Percentiles rank a stretch among this genome's conserved stretches.
These are phyloP conservation scores for Sistotremastrum suecicum DNA, from an alignment of 768 basidiomycete genomes.

Conservation along the genomic window DNA sequence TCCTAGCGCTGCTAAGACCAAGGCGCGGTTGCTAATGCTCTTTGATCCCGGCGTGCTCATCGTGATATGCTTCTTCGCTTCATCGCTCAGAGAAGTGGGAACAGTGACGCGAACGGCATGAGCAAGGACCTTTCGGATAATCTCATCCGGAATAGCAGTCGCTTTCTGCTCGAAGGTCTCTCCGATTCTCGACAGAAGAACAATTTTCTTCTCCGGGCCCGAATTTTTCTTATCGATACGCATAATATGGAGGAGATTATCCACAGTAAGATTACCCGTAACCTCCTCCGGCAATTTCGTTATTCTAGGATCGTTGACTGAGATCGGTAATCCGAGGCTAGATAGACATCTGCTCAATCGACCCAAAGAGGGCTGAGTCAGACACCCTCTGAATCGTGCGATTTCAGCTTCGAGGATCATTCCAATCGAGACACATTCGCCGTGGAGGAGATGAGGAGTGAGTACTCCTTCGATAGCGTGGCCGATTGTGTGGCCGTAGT, in stretches of 20 bases:
- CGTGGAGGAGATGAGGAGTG: conserved; percentile 87
- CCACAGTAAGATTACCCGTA: conserved; percentile 60
- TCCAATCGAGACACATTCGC: conserved; percentile 90
- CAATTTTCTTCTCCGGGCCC: conserved; percentile 85
- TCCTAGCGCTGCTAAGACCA: conserved; percentile 86
- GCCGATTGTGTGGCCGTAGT: conserved; percentile 97
- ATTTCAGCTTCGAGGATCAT: conserved; percentile 97
- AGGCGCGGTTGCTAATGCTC: conserved; percentile 87
- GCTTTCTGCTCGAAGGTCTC: conserved; percentile 87
- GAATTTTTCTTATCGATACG: conserved; percentile 96
- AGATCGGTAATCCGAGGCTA: conserved; percentile 81
- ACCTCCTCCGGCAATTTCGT: conserved; percentile 40
- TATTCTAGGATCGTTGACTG: conserved; percentile 67
- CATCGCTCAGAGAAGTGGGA: conserved; percentile 45
- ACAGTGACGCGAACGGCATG: conserved; percentile 61
- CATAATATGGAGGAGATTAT: conserved; percentile 86
- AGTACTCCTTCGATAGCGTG: conserved; percentile 97
- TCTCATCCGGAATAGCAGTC: conserved; percentile 64
- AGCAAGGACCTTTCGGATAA: conserved; percentile 71
- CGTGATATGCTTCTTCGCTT: conserved; percentile 28
- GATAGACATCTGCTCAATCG: conserved; percentile 78
- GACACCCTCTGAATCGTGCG: conserved; percentile 72
- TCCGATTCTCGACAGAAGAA: conserved; percentile 82
- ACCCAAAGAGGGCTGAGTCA: conserved; percentile 86
- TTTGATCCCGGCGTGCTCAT: conserved; percentile 96